Conservation (phyloP, 2,329 filamentous ascomycete species). For the Apiospora aurea region DNA sequence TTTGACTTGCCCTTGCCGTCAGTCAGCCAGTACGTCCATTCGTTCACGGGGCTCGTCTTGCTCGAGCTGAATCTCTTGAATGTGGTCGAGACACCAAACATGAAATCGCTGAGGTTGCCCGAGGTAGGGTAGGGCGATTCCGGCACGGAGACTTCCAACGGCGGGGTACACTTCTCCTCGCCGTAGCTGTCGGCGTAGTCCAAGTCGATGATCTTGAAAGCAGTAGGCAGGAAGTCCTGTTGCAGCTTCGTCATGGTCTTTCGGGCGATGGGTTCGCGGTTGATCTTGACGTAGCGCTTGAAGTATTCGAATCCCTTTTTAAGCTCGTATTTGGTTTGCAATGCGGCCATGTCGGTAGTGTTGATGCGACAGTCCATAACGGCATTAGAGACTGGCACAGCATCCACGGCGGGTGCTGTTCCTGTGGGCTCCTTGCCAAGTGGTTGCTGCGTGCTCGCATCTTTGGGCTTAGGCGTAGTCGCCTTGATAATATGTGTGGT, state of each 20-base stretch:
- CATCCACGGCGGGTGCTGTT: slow-evolving; percentile 34
- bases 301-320: slow-evolving; percentile 61
- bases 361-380: slow-evolving; percentile 60
- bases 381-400: slow-evolving; percentile 43
- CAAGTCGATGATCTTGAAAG: slow-evolving; percentile 57
- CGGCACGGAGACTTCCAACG: slow-evolving; percentile 59
- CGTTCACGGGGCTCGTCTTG: slow-evolving; percentile 59
- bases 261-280: slow-evolving; percentile 56
- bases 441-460: slow-evolving; percentile 39
- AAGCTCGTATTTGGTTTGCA: slow-evolving; percentile 56
- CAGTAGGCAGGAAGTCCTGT: slow-evolving; percentile 54
- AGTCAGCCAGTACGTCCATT: slow-evolving; percentile 68
- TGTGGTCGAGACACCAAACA: slow-evolving; percentile 66
- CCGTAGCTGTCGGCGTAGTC: slow-evolving; percentile 48
- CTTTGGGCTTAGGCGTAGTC: slow-evolving; percentile 41
- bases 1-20: slow-evolving; percentile 62
- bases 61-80: slow-evolving; percentile 61
- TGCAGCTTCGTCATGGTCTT: slow-evolving; percentile 59
- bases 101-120: slow-evolving; percentile 62
- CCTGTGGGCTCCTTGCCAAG: slow-evolving; percentile 38
- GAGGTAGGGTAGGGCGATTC: slow-evolving; percentile 57
- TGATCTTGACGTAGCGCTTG: slow-evolving; percentile 61
- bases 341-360: slow-evolving; percentile 50
- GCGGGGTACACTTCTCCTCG: slow-evolving; percentile 53
- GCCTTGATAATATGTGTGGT: slow-evolving; percentile 51